Evolutionary conservation across 2,329 filamentous ascomycete species (phyloP), one percentile per base, ranked within the genome.

Genomic region (Capronia coronata): DNA sequence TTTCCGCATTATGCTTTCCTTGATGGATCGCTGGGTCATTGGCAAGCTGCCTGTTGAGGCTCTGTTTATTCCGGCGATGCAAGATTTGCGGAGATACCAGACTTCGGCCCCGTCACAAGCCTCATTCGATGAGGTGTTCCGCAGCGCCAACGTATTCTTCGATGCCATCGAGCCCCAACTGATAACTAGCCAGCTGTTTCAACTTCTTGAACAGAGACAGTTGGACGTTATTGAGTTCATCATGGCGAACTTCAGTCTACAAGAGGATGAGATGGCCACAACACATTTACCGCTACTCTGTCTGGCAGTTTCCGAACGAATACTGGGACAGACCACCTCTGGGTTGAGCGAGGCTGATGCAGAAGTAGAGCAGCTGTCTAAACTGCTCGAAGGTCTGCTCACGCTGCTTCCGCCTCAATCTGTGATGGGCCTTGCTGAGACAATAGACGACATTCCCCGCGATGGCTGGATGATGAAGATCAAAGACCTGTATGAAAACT

Each of bases 11-110:
- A 94, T 89, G 62, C 76, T 97, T 2, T 96, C 94, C 13, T 74
- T 98, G 45, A 97, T 98, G 93, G 93, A 98, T 68, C 83, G 90
- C 51, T 97, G 89, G 90, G 93, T 98, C 65, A 91, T 98, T 57
- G 93, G 93, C 23, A 88, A 88, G 1, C 75, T 91, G 14, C 82
- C 98, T 40, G 84, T 97, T 1, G 87, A 90, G 0, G 83, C 88
- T 53, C 79, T 97, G 11, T 97, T 98, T 63, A 73, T 96, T 11
- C 86, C 90, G 2, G 83, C 91, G 21, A 79, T 98, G 60, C 78
- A 83, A 63, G 94, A 84, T 60, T 83, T 94, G 30, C 82, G 84
- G 57, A 71, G 75, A 39, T 97, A 89, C 69, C 83, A 89, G 66
- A 70, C 73, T 21, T 73, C 72, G 44, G 80, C 84, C 9, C 68